These are phyloP conservation scores for Colletotrichum agaves DNA, from an alignment of 2,329 filamentous ascomycete species.

Conservation along the genomic window DNA sequence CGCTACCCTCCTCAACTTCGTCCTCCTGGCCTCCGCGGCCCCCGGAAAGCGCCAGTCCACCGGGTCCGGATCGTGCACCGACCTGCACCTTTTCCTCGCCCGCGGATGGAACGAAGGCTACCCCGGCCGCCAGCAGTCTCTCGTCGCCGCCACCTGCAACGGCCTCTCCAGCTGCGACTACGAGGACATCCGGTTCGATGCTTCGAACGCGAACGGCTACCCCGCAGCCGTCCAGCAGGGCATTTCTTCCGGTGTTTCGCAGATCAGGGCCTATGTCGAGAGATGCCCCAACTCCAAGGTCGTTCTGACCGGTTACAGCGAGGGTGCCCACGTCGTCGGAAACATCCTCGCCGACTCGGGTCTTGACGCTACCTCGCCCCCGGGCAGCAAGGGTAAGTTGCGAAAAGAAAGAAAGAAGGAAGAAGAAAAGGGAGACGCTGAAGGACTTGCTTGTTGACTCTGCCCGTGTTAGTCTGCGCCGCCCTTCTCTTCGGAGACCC, in stretches of 20 bases:
- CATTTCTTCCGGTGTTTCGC: conserved; percentile 46
- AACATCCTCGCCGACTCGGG: conserved; percentile 48
- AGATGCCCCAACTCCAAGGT: conserved; percentile 53
- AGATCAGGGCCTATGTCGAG: conserved; percentile 52
- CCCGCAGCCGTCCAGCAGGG: conserved; percentile 52
- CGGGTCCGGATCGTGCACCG: conserved; percentile 40
- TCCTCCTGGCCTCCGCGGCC: conserved; percentile 33
- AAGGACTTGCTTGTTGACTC: background rate
- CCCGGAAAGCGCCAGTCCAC: conserved; percentile 32
- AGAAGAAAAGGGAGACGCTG: too few relatives aligned
- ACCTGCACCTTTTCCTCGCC: conserved; percentile 45
- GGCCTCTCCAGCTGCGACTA: conserved; percentile 45
- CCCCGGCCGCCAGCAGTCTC: conserved; percentile 43
- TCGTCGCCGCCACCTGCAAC: conserved; percentile 44
- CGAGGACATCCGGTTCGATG: conserved; percentile 45
- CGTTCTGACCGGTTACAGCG: conserved; percentile 54
- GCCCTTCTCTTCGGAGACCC: conserved; percentile 48
- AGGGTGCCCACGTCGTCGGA: conserved; percentile 52
- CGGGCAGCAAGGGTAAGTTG: conserved; percentile 48
- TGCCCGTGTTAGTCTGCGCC: conserved; percentile 43
- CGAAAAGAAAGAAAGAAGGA: background rate
- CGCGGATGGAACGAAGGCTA: conserved; percentile 46
- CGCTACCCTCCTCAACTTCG: conserved; percentile 27
- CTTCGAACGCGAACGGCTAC: conserved; percentile 47
- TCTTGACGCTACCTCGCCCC: conserved; percentile 41